Conservation (phyloP, 371 early-diverging fungal genomes). For the Basidiobolus heterosporus region DNA sequence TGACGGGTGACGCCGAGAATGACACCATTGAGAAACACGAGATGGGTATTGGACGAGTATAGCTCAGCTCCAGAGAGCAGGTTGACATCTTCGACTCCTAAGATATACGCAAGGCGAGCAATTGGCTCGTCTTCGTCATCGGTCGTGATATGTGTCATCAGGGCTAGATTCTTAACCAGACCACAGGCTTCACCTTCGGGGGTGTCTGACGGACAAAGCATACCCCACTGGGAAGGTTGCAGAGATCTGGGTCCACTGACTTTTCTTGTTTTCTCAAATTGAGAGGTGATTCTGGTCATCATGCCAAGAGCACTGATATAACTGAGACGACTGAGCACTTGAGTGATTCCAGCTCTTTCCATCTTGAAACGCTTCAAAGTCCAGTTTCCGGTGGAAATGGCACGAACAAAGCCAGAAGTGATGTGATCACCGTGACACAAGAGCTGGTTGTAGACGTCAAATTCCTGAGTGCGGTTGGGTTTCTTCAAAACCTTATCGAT, state of each 20-base stretch:
- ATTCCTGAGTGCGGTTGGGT: conserved; percentile 81
- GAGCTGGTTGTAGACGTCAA: conserved; percentile 85
- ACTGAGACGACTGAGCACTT: conserved; percentile 89
- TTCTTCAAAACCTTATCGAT: conserved; percentile 90
- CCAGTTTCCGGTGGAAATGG: conserved; percentile 99
- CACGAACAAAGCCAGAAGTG: conserved; percentile 86
- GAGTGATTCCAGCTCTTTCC: conserved; percentile 99
- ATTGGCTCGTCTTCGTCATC: conserved; percentile 77
- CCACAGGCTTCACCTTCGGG: conserved; percentile 99
- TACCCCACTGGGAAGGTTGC: conserved; percentile 98
- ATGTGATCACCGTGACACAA: conserved; percentile 78
- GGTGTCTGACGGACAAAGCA: conserved; percentile 98
- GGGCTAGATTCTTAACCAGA: conserved; percentile 96
- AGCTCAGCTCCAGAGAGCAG: conserved; percentile 68
- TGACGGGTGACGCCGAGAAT: conserved; percentile 76
- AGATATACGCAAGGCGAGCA: conserved; percentile 49
- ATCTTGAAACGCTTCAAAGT: conserved; percentile 99
- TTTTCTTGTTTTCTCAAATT: conserved; percentile 99
- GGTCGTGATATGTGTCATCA: conserved; percentile 98
- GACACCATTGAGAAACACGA: conserved; percentile 86
- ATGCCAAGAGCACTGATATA: conserved; percentile 98
- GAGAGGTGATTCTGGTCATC: conserved; percentile 97
- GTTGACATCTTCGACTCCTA: conserved; percentile 83
- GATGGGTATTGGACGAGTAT: conserved; percentile 47
- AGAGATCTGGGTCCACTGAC: conserved; percentile 96